Conservation (phyloP, 805 yeast species). For the Candida lessepsii region DNA sequence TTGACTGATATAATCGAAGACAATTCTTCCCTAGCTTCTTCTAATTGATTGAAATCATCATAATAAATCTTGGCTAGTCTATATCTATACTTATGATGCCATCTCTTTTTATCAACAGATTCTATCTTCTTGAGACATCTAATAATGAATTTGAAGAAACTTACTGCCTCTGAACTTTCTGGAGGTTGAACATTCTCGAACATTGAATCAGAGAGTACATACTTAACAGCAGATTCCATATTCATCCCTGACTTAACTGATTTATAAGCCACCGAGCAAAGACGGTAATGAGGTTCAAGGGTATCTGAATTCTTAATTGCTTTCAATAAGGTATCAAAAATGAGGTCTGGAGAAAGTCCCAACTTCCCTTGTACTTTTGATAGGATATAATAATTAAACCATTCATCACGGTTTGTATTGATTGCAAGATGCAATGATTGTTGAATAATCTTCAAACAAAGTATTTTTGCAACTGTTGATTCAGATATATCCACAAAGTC, state of each 20-base stretch:
- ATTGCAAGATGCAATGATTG: constrained; percentile 49
- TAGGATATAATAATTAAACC: constrained; percentile 60
- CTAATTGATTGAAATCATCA: constrained; percentile 51
- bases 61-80: constrained; percentile 62
- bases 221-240: constrained; percentile 35
- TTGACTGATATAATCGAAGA: constrained; percentile 60
- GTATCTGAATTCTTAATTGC: constrained; percentile 45
- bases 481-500: constrained; percentile 24
- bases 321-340: constrained; percentile 42
- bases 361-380: constrained; percentile 61
- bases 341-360: constrained; percentile 25
- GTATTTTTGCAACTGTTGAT: constrained; percentile 19
- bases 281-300: constrained; percentile 75
- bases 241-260: constrained; percentile 42
- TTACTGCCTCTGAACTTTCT: constrained; percentile 11
- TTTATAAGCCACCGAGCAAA: constrained; percentile 60
- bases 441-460: constrained; percentile 39
- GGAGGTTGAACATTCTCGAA: constrained; percentile 18
- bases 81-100: constrained; percentile 88
- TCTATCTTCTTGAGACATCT: constrained; percentile 47
- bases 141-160: constrained; percentile 42
- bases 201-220: constrained; percentile 35
- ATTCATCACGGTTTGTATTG: constrained; percentile 44
- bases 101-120: constrained; percentile 70
- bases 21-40: constrained; percentile 64